Conservation (phyloP, 2,329 filamentous ascomycete genomes). For the Colletotrichum higginsianum region DNA sequence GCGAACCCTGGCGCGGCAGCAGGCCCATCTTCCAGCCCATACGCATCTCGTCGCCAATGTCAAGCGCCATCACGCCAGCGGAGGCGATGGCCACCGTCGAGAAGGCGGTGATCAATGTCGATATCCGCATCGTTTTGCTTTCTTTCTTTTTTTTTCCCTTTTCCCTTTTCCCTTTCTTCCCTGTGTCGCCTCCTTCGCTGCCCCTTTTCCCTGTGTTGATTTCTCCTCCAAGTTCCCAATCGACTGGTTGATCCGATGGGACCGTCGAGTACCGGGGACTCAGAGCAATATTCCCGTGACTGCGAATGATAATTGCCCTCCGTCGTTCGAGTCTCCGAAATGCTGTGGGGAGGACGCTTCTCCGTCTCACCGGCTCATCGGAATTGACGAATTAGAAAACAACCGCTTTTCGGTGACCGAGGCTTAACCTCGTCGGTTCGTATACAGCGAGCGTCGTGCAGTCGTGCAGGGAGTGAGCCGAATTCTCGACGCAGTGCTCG, state of each 20-base stretch:
- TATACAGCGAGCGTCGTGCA: conserved; percentile 28
- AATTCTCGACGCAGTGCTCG: conserved; percentile 10
- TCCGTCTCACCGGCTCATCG: conserved; percentile 10
- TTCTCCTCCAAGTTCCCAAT: not conserved
- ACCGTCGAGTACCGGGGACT: not conserved
- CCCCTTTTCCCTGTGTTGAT: too few relatives aligned
- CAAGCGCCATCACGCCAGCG: conserved; percentile 41
- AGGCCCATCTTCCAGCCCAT: conserved; percentile 55
- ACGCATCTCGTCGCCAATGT: conserved; percentile 50
- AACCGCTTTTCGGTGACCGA: not conserved
- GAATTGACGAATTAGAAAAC: not conserved
- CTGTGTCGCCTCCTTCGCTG: too few relatives aligned
- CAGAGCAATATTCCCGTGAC: not conserved
- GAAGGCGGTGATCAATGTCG: not conserved
- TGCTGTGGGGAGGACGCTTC: not conserved
- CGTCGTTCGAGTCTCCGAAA: not conserved
- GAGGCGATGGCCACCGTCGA: conserved; percentile 20
- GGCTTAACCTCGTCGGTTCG: conserved; percentile 31
- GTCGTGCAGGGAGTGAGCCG: not conserved
- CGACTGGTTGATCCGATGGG: not conserved
- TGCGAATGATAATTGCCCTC: not conserved
- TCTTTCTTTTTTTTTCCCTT: not conserved
- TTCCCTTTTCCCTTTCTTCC: not conserved
- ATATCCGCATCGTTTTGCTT: conserved; percentile 15
- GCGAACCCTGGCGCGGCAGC: conserved; percentile 50